These are phyloP conservation scores for Coemansia sp. DNA, from an alignment of 192 early-diverging fungal genomes.

Conservation along the genomic window DNA sequence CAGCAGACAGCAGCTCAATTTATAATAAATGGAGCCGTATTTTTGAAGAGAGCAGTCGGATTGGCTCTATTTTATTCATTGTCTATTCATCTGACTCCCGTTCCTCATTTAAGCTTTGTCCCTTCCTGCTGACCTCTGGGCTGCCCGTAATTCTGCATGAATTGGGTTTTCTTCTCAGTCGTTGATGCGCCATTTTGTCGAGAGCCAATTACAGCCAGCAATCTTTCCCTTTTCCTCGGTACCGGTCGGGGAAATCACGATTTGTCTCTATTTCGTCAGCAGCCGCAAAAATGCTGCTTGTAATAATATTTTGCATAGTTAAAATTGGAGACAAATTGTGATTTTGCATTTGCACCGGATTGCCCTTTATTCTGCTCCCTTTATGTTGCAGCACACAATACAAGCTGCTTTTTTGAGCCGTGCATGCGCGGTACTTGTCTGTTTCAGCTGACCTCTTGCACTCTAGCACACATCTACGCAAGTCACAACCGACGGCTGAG, in stretches of 20 bases:
- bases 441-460: background rate
- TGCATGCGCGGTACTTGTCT: background rate
- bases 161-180: background rate
- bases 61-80: background rate
- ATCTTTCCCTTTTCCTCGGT: no score
- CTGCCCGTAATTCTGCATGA: background rate
- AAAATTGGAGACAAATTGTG: background rate
- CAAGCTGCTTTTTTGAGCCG: background rate
- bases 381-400: background rate
- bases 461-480: background rate
- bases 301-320: background rate
- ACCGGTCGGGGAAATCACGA: background rate
- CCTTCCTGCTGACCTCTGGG: background rate
- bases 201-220: conserved; percentile 1
- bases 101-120: background rate
- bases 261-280: no score
- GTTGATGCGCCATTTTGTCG: background rate
- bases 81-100: background rate
- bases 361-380: background rate
- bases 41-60: background rate
- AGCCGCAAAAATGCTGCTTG: background rate
- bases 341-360: background rate
- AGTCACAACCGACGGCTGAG: background rate
- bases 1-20: no score
- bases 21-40: no score